These are phyloP conservation scores for Globisporangium radiosum DNA, from an alignment of 352 stramenopile genomes.

Conservation along the genomic window DNA sequence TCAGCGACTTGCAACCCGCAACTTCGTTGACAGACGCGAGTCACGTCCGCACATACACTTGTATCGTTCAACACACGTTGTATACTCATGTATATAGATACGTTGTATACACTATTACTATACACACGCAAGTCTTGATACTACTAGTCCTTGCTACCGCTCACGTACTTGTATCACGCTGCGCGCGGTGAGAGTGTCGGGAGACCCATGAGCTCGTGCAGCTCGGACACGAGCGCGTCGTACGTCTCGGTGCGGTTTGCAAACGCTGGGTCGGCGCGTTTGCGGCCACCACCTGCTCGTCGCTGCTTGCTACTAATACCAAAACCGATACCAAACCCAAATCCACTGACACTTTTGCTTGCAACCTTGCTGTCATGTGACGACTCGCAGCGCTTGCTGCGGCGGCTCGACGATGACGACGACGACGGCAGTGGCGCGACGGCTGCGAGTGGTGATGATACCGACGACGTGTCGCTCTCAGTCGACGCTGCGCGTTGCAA, in stretches of 20 bases:
- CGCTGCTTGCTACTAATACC: neutral
- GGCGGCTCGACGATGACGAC: neutral
- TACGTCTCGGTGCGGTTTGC: slow-evolving; percentile 31
- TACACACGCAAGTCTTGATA: too few relatives aligned
- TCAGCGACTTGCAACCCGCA: too few relatives aligned
- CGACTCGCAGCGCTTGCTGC: neutral
- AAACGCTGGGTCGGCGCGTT: slow-evolving; percentile 22
- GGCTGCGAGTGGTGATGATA: neutral
- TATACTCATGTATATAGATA: too few relatives aligned
- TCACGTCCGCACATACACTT: too few relatives aligned
- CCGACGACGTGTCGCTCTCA: slow-evolving; percentile 5
- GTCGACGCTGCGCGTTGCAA: slow-evolving; percentile 1
- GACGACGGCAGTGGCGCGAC: neutral
- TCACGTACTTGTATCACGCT: too few relatives aligned
- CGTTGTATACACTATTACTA: too few relatives aligned
- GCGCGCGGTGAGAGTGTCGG: slow-evolving; percentile 13
- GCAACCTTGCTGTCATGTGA: neutral
- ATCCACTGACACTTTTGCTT: too few relatives aligned
- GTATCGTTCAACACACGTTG: too few relatives aligned
- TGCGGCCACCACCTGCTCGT: slow-evolving; percentile 1
- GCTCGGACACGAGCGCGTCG: slow-evolving; percentile 46
- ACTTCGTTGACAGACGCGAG: too few relatives aligned
- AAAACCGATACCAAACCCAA: neutral
- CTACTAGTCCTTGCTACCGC: too few relatives aligned
- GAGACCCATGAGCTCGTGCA: slow-evolving; percentile 74